Conservation (phyloP, 148 eudicot species). For the Heliamphora exappendiculata region DNA sequence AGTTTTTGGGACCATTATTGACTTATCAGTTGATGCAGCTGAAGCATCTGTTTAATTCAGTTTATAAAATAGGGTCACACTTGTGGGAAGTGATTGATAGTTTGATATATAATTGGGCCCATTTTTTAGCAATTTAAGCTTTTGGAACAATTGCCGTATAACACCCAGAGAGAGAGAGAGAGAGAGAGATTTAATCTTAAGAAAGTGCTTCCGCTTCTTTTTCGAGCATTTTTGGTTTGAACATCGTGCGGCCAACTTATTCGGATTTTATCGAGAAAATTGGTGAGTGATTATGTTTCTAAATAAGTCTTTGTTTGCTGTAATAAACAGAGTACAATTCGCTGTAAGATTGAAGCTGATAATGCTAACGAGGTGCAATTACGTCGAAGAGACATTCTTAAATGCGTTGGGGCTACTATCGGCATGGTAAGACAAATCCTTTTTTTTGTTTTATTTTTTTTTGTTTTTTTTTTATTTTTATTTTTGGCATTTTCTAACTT, state of each 20-base stretch:
- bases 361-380: slow-evolving; percentile 26
- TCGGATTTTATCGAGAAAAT: background rate
- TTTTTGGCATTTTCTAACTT: background rate
- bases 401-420: slow-evolving; percentile 47
- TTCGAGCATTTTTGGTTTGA: background rate
- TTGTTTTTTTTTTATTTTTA: background rate
- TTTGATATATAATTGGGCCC: no score
- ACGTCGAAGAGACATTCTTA: slow-evolving; percentile 55
- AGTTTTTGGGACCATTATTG: background rate
- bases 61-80: no score
- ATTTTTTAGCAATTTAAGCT: no score
- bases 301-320: background rate
- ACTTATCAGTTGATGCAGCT: no score
- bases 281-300: background rate
- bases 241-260: background rate
- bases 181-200: background rate
- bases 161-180: no score
- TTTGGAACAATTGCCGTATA: no score
- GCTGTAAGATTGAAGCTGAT: slow-evolving; percentile 42
- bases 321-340: slow-evolving; percentile 40
- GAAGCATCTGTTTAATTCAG: no score
- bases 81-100: no score
- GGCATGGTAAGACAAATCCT: slow-evolving; percentile 41
- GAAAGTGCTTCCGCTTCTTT: background rate
- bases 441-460: background rate